Evolutionary conservation across 192 early-diverging fungal genomes (phyloP).

Genomic region (Mortierella claussenii): DNA sequence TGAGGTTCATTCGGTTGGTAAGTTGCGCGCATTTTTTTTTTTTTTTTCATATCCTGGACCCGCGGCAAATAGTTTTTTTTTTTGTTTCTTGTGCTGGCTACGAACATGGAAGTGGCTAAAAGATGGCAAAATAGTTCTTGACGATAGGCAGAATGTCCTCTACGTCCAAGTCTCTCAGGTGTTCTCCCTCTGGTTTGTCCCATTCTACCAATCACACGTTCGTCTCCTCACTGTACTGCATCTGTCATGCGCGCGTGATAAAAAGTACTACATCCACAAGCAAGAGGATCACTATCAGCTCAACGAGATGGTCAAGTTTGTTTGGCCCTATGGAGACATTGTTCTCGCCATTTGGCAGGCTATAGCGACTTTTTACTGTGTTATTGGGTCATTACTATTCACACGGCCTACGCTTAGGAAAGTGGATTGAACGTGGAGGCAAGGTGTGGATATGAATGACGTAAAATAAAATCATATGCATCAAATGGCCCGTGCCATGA

Average conservation of each 20-base stretch:
- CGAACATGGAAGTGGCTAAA: neutral
- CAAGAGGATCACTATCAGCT: slow-evolving; percentile 19
- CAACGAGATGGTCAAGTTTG: slow-evolving; percentile 11
- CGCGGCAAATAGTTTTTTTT: too few relatives aligned
- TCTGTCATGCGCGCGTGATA: neutral
- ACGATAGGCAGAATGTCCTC: neutral
- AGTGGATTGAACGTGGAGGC: neutral
- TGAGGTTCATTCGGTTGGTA: slow-evolving; percentile 13
- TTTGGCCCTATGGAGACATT: slow-evolving; percentile 11
- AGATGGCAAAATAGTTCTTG: slow-evolving; percentile 12
- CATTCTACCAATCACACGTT: slow-evolving; percentile 3
- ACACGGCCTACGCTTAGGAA: neutral
- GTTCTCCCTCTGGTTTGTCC: slow-evolving; percentile 14
- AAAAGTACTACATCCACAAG: slow-evolving; percentile 8
- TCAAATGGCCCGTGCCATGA: too few relatives aligned
- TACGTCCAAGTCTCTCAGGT: slow-evolving; percentile 15
- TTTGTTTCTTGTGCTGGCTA: neutral
- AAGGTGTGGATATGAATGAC: too few relatives aligned
- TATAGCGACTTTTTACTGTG: neutral
- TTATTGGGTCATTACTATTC: neutral
- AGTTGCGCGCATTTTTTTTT: too few relatives aligned
- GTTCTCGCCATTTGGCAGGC: neutral
- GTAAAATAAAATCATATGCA: too few relatives aligned
- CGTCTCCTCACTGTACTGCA: slow-evolving; percentile 1
- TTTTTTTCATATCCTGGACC: too few relatives aligned